phyloP scores from a whole-genome alignment of 164 flowering plant species.

The Cinnamomum micranthum region DNA sequence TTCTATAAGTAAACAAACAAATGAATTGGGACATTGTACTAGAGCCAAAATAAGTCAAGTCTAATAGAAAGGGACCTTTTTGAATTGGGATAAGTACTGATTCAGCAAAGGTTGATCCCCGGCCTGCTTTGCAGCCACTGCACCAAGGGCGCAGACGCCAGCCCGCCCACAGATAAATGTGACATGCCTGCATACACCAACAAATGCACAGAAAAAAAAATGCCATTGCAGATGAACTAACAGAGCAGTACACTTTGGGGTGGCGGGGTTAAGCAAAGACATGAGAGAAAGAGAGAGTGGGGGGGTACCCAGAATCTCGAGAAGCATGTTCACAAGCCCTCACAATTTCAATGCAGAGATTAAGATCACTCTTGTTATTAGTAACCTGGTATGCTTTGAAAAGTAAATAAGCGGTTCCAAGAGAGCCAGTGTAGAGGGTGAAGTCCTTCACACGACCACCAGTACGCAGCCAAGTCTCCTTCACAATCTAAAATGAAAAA shows the following conservation, averaged over 20 bases:
- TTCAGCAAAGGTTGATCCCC: conserved; percentile 35
- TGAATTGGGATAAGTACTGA: conserved; percentile 52
- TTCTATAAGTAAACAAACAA: neutral
- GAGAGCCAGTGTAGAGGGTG: conserved; percentile 50
- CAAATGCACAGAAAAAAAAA: neutral
- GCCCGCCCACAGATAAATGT: conserved; percentile 83
- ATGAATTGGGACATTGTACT: neutral
- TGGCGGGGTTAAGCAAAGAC: neutral
- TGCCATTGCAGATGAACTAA: neutral
- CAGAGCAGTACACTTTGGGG: too few species aligned
- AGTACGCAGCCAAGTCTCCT: conserved; percentile 38
- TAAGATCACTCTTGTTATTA: conserved; percentile 33
- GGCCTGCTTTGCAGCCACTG: conserved; percentile 54
- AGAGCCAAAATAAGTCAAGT: neutral
- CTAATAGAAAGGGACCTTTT: conserved; percentile 35
- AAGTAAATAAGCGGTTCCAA: conserved; percentile 58
- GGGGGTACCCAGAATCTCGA: conserved; percentile 31
- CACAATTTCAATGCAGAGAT: conserved; percentile 47
- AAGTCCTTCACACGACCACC: conserved; percentile 39
- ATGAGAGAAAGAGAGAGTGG: neutral
- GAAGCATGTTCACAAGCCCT: conserved; percentile 50
- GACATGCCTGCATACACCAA: conserved; percentile 27
- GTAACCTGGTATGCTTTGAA: conserved; percentile 43
- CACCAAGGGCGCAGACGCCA: conserved; percentile 85
- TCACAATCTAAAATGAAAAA: conserved; percentile 36